Evolutionary conservation across 805 yeast species (phyloP).

Genomic region (Teunomyces tritomae): DNA sequence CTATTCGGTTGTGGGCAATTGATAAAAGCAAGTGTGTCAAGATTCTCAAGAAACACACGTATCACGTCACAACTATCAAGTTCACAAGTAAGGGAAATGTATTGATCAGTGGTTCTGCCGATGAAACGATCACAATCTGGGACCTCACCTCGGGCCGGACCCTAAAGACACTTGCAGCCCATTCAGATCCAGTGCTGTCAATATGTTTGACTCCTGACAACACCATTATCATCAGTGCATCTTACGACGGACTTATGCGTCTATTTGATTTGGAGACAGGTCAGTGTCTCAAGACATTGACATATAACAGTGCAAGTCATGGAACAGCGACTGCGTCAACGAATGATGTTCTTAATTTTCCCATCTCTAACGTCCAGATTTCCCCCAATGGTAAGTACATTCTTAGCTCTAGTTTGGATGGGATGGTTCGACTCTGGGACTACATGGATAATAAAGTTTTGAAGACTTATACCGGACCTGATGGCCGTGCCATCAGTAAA

Average conservation of each 20-base stretch:
- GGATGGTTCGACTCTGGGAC: slow-evolving; percentile 79
- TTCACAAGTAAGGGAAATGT: slow-evolving; percentile 77
- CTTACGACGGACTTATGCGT: slow-evolving; percentile 89
- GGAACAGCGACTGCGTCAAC: slow-evolving; percentile 59
- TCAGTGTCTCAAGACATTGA: slow-evolving; percentile 86
- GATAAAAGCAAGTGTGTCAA: slow-evolving; percentile 47
- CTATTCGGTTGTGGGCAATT: slow-evolving; percentile 72
- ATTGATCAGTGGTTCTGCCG: slow-evolving; percentile 79
- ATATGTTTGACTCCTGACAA: slow-evolving; percentile 76
- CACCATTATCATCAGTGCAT: slow-evolving; percentile 78
- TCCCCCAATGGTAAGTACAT: slow-evolving; percentile 81
- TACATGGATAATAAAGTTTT: slow-evolving; percentile 77
- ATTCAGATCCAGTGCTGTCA: slow-evolving; percentile 83
- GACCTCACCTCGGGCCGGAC: slow-evolving; percentile 70
- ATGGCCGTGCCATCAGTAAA: slow-evolving; percentile 39
- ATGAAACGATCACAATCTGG: slow-evolving; percentile 91
- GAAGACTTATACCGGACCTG: slow-evolving; percentile 52
- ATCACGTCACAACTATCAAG: slow-evolving; percentile 69
- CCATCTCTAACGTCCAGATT: slow-evolving; percentile 69
- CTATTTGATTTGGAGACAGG: slow-evolving; percentile 87
- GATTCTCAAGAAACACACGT: slow-evolving; percentile 74
- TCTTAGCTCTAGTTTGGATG: slow-evolving; percentile 78
- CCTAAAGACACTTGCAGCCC: slow-evolving; percentile 83
- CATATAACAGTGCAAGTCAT: slow-evolving; percentile 66
- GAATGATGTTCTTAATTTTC: slow-evolving; percentile 50